Evolutionary conservation across 1,139 yeast genomes (phyloP).

Genomic region (Protomyces macrosporus): DNA sequence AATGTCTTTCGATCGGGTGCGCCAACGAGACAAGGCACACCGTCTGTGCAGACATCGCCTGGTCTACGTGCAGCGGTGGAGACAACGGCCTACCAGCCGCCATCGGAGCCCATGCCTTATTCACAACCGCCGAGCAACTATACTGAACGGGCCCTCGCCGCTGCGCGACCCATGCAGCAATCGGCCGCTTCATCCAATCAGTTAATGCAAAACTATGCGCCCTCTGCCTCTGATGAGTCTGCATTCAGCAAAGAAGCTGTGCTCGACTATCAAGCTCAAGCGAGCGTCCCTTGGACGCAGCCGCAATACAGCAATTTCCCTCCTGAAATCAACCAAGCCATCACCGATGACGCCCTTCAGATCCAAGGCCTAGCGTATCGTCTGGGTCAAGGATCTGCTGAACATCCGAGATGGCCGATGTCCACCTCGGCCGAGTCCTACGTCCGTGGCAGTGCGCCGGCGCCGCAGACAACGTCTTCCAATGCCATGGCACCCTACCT

Average conservation of each 20-base stretch:
- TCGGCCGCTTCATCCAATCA: not conserved
- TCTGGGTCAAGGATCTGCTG: not conserved
- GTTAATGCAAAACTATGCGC: not conserved
- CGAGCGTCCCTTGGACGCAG: not conserved
- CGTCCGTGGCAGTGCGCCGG: slow-evolving; percentile 12
- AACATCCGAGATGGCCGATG: not conserved
- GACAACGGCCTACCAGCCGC: not conserved
- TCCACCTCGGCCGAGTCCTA: slow-evolving; percentile 3
- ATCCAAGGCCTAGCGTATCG: not conserved
- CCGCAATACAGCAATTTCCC: not conserved
- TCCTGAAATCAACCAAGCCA: not conserved
- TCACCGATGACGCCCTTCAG: not conserved
- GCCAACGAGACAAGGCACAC: too few relatives aligned
- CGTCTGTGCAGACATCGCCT: too few relatives aligned
- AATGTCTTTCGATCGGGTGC: too few relatives aligned
- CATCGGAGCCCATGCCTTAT: not conserved
- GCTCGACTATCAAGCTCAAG: not conserved
- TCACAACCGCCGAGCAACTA: not conserved
- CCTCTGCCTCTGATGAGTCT: not conserved
- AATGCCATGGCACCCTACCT: not conserved
- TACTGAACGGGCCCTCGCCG: too few relatives aligned
- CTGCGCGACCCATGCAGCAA: not conserved
- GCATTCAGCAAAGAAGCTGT: not conserved
- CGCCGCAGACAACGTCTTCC: not conserved
- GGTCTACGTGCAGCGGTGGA: not conserved